Evolutionary conservation across 805 yeast species (phyloP), one percentile per base, ranked within the genome.

Genomic region (Ogataea dorogensis): DNA sequence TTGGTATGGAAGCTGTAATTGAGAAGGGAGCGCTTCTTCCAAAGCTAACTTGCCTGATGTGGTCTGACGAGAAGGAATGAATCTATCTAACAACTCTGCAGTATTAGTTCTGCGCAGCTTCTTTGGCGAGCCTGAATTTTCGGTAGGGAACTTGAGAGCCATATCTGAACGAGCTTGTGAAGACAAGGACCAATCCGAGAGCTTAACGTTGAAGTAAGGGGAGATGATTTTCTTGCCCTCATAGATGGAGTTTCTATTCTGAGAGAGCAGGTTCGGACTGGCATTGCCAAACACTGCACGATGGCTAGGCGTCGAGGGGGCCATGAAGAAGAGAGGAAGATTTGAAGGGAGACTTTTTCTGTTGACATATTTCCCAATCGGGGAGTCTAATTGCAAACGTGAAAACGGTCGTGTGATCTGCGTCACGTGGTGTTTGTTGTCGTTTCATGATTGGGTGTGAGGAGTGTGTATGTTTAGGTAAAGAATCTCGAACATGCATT

Each of bases 11-110:
- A 75, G 66, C 21, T 56, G 59, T 31, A 44, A 49, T 4, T 49
- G 48, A 12, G 44, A 30, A 14, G 54, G 53, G 5, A 38, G 22
- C 19, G 33, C 28, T 18, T 46, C 51, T 11, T 48, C 53, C 14
- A 43, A 16, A 4, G 67, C 56, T 30, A 73, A 56, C 42, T 67
- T 64, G 23, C 79, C 67, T 24, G 77, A 68, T 1, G 72, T 65
- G 12, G 71, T 61, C 47, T 70, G 74, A 31, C 81, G 55, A 20
- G 75, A 63, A 3, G 86, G 86, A 31, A 80, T 78, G 50, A 77
- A 80, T 40, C 86, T 60, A 49, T 80, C 86, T 10, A 58, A 26
- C 24, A 58, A 34, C 32, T 59, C 64, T 7, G 73, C 62, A 5
- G 69, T 63, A 40, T 46, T 59, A 17, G 58, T 58, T 35, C 56